Base-by-base conservation (phyloP, 768 basidiomycete genomes). In the Lenzites betulinus region DNA sequence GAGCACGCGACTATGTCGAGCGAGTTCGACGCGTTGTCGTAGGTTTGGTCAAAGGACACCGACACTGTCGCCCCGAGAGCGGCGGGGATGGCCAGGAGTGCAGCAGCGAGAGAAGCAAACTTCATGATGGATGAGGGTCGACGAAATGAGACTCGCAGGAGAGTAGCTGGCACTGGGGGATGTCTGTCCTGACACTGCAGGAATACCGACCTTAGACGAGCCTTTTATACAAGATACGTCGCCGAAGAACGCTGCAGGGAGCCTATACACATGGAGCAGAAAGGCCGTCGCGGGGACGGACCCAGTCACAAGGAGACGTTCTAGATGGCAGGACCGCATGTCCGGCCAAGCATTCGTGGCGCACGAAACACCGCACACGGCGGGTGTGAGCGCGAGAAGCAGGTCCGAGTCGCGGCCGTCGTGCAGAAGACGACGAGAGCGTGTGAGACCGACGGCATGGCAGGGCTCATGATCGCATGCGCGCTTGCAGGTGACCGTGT, bases 1-100 rank as follows among this genome's bases (percentile, higher is more conserved):
- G 81, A 83, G 72, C 85, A 85, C 43, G 78, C 75, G 46, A 83
- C 78, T 5, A 66, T 71, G 66, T 67, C 56, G 22, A 87, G 74
- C 9, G 81, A 81, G 33, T 66, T 67, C 9, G 41, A 35, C 1
- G 64, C 57, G n/a, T 78, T 71, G 71, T 88, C 88, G 70, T 84
- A 89, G 2, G 71, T 58, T n/a, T 73, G 47, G 73, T 87, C 84
- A 64, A 74, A 87, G 1, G 74, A 66, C 49, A 79, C 67, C 1
- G 69, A 69, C 26, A 66, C 60, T 35, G 49, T 36, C 33, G 41
- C 60, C 23, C 42, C 41, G 35, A 62, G 51, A 15, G 44, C 60
- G 43, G 56, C 51, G 33, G 61, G 55, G 38, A 54, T 25, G 49
- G 50, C 41, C 36, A 62, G 38, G 58, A 66, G 49, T 18, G 54